phyloP scores from a whole-genome alignment of 768 basidiomycete genomes.

The Auriculariales sp. region DNA sequence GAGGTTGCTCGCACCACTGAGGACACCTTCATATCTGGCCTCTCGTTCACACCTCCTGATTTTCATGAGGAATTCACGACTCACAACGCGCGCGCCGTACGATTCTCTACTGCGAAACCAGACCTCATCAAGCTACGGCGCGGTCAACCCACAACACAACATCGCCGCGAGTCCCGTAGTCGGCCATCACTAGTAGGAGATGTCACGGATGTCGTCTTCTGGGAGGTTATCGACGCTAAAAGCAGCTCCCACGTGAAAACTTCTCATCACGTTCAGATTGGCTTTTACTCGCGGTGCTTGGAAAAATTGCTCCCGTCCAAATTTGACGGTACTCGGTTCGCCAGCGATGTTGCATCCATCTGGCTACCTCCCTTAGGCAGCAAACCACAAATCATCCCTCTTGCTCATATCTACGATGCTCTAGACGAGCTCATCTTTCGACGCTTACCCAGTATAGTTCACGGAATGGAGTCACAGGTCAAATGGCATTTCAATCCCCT shows the following conservation, averaged over 20 bases:
- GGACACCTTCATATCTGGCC: constrained; percentile 29
- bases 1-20: constrained; percentile 15
- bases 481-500: constrained; percentile 37
- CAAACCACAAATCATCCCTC: constrained; percentile 23
- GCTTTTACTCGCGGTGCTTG: constrained; percentile 34
- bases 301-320: constrained; percentile 19
- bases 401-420: constrained; percentile 24
- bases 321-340: constrained; percentile 9
- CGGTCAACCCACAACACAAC: constrained; percentile 13
- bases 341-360: constrained; percentile 24
- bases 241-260: constrained; percentile 34
- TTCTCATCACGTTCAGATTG: constrained; percentile 37
- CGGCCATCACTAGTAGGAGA: no score
- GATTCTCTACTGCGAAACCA: constrained; percentile 32
- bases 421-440: constrained; percentile 30
- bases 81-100: constrained; percentile 19
- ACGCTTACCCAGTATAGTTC: constrained; percentile 26
- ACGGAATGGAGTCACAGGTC: constrained; percentile 18
- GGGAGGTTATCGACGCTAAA: constrained; percentile 39
- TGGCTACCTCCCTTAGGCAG: constrained; percentile 32
- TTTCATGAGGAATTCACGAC: constrained; percentile 21
- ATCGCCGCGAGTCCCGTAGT: no score
- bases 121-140: constrained; percentile 33
- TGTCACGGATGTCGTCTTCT: constrained; percentile 13
- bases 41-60: constrained; percentile 28